A percentile compares a stretch with the other conserved stretches of the same genome.
These are phyloP conservation scores for Rhodotorula sp. DNA, from an alignment of 1,284 basidiomycete species.

Conservation along the genomic window DNA sequence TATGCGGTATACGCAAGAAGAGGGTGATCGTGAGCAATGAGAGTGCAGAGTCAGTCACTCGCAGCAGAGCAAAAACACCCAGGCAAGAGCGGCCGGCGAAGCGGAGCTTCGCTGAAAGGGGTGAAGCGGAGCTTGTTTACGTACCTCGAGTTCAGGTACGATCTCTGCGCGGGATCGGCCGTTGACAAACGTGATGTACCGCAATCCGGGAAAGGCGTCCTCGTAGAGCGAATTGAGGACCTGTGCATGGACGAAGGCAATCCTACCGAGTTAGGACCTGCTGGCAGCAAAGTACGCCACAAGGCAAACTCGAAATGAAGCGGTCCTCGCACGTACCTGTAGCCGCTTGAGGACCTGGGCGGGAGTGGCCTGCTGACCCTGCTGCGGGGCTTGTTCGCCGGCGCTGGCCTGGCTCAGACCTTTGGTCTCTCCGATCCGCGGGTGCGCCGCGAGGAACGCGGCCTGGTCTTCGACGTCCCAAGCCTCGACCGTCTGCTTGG, in stretches of 20 bases:
- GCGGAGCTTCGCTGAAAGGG: neutral
- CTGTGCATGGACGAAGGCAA: too few relatives aligned
- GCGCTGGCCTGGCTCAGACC: conserved; percentile 70
- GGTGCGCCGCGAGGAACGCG: conserved; percentile 75
- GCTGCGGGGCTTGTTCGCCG: conserved; percentile 65
- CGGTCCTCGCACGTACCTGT: conserved; percentile 26
- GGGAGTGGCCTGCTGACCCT: conserved; percentile 32
- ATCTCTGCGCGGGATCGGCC: conserved; percentile 70
- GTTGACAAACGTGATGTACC: conserved; percentile 89
- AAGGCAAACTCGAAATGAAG: neutral
- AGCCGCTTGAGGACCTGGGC: conserved; percentile 41
- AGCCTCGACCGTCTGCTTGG: conserved; percentile 56
- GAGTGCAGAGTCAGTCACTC: neutral
- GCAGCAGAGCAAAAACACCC: neutral
- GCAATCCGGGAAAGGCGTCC: conserved; percentile 65
- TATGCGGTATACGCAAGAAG: too few relatives aligned
- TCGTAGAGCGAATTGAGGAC: conserved; percentile 74
- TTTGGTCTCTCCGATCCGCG: conserved; percentile 74
- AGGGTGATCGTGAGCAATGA: neutral
- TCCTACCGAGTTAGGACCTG: too few relatives aligned
- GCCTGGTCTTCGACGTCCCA: conserved; percentile 65
- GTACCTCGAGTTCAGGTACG: conserved; percentile 69
- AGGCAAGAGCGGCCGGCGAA: too few relatives aligned
- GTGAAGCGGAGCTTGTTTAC: neutral
- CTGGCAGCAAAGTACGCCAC: neutral